Percentiles rank a stretch among this genome's conserved stretches.
Conservation (phyloP, 108 stramenopile genomes). For the Nannochloropsis gaditana region DNA sequence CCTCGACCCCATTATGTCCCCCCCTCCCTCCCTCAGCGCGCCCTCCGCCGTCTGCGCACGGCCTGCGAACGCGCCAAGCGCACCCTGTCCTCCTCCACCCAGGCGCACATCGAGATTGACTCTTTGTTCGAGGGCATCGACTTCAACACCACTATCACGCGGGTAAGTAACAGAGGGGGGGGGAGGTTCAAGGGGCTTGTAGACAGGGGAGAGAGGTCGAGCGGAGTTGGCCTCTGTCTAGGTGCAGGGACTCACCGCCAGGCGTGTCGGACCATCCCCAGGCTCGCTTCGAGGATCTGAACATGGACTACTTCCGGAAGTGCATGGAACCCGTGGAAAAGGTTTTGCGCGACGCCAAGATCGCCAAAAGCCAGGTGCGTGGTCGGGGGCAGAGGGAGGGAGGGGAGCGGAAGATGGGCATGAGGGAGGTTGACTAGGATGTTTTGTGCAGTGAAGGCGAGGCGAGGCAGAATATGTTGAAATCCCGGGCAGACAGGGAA, state of each 20-base stretch:
- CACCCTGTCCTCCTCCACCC: slow-evolving; percentile 93
- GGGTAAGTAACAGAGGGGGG: slow-evolving; percentile 29
- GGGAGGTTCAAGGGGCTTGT: background rate
- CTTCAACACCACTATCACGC: slow-evolving; percentile 98
- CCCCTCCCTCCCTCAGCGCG: slow-evolving; percentile 61
- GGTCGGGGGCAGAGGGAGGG: background rate
- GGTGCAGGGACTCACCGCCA: too few species aligned
- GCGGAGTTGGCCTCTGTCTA: slow-evolving; percentile 36
- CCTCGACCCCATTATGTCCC: background rate
- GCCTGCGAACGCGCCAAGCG: slow-evolving; percentile 99
- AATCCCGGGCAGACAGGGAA: too few species aligned
- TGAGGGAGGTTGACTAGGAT: background rate
- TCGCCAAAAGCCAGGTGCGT: slow-evolving; percentile 76
- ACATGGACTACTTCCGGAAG: slow-evolving; percentile 99
- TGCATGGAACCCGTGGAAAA: slow-evolving; percentile 97
- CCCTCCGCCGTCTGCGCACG: slow-evolving; percentile 96
- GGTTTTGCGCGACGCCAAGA: slow-evolving; percentile 92
- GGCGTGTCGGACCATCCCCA: background rate
- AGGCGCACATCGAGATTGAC: slow-evolving; percentile 99
- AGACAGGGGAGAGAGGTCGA: background rate
- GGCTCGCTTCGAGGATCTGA: slow-evolving; percentile 54
- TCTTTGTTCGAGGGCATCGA: slow-evolving; percentile 97
- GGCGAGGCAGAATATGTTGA: too few species aligned
- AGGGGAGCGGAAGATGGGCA: background rate
- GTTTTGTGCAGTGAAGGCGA: too few species aligned